phyloP scores from a whole-genome alignment of 768 basidiomycete genomes.

The Termitomyces sp. region DNA sequence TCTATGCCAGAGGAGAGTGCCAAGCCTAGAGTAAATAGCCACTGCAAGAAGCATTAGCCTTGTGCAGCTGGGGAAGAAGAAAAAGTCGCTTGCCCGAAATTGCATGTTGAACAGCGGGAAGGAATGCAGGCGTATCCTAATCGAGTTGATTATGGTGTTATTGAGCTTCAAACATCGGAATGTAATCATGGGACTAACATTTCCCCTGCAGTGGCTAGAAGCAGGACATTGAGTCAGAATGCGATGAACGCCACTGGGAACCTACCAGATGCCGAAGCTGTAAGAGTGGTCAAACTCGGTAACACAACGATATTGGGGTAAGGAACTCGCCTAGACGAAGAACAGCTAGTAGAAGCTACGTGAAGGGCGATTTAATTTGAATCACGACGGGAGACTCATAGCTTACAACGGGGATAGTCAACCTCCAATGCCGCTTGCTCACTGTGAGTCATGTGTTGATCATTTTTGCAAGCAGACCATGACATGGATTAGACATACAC shows the following conservation, averaged over 20 bases:
- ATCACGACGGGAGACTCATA: background rate
- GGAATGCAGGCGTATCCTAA: constrained; percentile 18
- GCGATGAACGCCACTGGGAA: background rate
- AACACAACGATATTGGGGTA: background rate
- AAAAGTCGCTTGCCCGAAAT: constrained; percentile 8
- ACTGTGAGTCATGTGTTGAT: constrained; percentile 4
- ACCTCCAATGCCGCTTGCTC: constrained; percentile 19
- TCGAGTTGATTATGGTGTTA: background rate
- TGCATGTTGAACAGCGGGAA: constrained; percentile 15
- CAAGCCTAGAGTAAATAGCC: constrained; percentile 41
- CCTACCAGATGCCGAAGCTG: constrained; percentile 19
- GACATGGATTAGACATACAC: constrained; percentile 5
- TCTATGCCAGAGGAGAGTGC: constrained; percentile 38
- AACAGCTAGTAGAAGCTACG: constrained; percentile 16
- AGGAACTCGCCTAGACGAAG: constrained; percentile 17
- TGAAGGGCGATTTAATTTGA: background rate
- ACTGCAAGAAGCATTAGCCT: constrained; percentile 20
- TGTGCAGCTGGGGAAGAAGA: background rate
- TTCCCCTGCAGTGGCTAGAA: constrained; percentile 20
- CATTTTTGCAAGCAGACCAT: background rate
- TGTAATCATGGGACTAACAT: constrained; percentile 14
- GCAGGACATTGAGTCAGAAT: background rate
- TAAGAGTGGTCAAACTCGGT: background rate
- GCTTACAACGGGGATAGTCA: constrained; percentile 19
- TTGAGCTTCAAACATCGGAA: background rate